Percentiles rank a stretch among this genome's conserved stretches.
Conservation (phyloP, 345 rosid species). For the Murraya paniculata region DNA sequence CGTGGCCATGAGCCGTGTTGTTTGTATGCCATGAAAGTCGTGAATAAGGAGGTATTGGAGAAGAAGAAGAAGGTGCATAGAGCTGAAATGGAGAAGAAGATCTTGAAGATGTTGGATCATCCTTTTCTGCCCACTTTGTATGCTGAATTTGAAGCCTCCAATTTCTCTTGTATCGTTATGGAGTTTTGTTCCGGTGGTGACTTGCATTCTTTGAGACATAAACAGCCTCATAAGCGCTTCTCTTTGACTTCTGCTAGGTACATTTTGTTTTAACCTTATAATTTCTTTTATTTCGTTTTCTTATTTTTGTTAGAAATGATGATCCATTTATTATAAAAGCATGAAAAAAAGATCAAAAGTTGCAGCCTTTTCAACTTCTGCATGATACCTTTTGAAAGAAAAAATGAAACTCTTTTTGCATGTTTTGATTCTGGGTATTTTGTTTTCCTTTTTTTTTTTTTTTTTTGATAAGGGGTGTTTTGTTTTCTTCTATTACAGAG, state of each 20-base stretch:
- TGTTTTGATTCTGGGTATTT: constrained; percentile 37
- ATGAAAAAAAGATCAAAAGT: constrained; percentile 6
- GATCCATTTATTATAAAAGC: not conserved
- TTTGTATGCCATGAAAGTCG: constrained; percentile 87
- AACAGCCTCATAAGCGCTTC: constrained; percentile 59
- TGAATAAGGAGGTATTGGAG: constrained; percentile 65
- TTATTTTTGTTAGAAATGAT: not conserved
- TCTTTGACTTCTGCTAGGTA: constrained; percentile 77
- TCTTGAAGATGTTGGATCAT: constrained; percentile 84
- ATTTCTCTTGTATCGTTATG: constrained; percentile 89
- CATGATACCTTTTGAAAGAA: not conserved
- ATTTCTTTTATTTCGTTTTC: not conserved
- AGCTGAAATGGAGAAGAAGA: constrained; percentile 79
- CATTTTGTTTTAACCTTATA: too few relatives aligned
- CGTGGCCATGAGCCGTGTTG: constrained; percentile 33
- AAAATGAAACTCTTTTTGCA: constrained; percentile 14
- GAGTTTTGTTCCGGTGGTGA: constrained; percentile 96
- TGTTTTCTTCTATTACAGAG: constrained; percentile 32
- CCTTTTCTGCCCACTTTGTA: constrained; percentile 89
- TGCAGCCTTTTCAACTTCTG: constrained; percentile 16
- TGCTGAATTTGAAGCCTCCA: constrained; percentile 84
- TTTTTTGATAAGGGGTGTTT: constrained; percentile 31
- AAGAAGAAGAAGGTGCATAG: constrained; percentile 75
- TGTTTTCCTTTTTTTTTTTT: constrained; percentile 24
- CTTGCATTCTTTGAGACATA: constrained; percentile 74